Percentiles rank a stretch among this genome's conserved stretches.
phyloP scores from a whole-genome alignment of 495 filamentous ascomycete genomes.

The Aspergillus homomorphus region DNA sequence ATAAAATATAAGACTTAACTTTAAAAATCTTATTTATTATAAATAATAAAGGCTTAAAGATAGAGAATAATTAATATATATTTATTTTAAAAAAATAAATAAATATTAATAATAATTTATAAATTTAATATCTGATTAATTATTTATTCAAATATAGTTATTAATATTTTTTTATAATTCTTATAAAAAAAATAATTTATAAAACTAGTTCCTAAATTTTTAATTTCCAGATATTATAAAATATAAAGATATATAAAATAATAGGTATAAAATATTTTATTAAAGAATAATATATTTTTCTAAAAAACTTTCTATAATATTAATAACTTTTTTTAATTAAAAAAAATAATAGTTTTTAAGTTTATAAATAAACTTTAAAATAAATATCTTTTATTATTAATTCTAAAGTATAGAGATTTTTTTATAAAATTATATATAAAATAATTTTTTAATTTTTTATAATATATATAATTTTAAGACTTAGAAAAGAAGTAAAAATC shows the following conservation, averaged over 20 bases:
- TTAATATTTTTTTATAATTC: not conserved
- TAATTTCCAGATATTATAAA: too few relatives aligned
- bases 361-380: not conserved
- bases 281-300: too few relatives aligned
- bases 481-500: too few relatives aligned
- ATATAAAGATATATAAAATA: too few relatives aligned
- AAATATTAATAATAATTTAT: not conserved
- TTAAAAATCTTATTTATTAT: slow-evolving; percentile 2
- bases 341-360: not conserved
- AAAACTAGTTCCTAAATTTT: not conserved
- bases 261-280: too few relatives aligned
- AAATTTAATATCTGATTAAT: slow-evolving; percentile 1
- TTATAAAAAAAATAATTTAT: slow-evolving; percentile 3
- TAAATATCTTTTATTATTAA: not conserved
- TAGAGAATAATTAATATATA: not conserved
- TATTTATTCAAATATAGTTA: not conserved
- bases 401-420: not conserved
- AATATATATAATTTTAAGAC: slow-evolving; percentile 1
- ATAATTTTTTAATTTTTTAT: slow-evolving; percentile 13
- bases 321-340: not conserved
- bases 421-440: slow-evolving; percentile 13
- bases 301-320: too few relatives aligned
- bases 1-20: too few relatives aligned
- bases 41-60: too few relatives aligned
- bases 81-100: not conserved